These are phyloP conservation scores for Pseudozyma sp. DNA, from an alignment of 1,284 basidiomycete species.

Conservation along the genomic window DNA sequence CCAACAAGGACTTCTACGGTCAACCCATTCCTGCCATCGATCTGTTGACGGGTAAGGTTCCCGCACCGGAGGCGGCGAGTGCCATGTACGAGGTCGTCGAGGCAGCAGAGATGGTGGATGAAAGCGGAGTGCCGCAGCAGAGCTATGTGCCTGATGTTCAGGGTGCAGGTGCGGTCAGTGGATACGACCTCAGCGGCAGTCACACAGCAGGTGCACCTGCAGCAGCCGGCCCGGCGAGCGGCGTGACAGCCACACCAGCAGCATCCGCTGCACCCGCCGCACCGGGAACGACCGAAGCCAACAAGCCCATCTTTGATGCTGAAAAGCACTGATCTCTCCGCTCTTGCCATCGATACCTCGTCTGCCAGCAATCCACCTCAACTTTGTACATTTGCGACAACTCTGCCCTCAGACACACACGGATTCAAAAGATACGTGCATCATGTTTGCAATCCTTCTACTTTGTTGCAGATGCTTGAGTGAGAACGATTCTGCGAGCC, in stretches of 20 bases:
- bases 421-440: too few relatives aligned
- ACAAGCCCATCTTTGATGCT: slow-evolving; percentile 50
- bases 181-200: slow-evolving; percentile 33
- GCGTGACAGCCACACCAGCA: slow-evolving; percentile 1
- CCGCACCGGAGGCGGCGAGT: slow-evolving; percentile 94
- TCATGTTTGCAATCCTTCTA: too few relatives aligned
- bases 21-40: slow-evolving; percentile 87
- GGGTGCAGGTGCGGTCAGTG: slow-evolving; percentile 7
- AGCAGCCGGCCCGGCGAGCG: slow-evolving; percentile 5
- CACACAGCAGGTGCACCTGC: not conserved
- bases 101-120: slow-evolving; percentile 72
- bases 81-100: slow-evolving; percentile 95
- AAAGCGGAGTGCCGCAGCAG: slow-evolving; percentile 79
- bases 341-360: not conserved
- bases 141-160: slow-evolving; percentile 78
- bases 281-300: not conserved
- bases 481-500: too few relatives aligned
- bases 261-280: not conserved
- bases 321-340: slow-evolving; percentile 4
- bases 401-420: too few relatives aligned
- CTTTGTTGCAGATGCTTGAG: too few relatives aligned
- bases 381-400: too few relatives aligned
- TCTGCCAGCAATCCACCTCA: not conserved
- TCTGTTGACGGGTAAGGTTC: slow-evolving; percentile 90
- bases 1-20: slow-evolving; percentile 85